Evolutionary conservation across 2,329 filamentous ascomycete species (phyloP).

Genomic region (Calonectria pseudoreteaudii): DNA sequence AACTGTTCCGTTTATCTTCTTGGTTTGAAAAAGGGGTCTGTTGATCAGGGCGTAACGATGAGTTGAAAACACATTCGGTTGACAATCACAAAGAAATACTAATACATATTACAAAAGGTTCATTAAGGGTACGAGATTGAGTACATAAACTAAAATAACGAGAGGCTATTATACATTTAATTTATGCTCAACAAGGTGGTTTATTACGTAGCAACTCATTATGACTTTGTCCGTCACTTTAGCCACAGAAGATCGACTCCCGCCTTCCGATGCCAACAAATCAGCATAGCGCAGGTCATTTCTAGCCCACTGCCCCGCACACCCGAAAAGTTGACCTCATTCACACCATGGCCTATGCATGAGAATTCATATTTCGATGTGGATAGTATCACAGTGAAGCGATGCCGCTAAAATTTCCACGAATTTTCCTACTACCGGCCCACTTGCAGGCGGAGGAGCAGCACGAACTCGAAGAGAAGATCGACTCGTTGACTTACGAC

Average conservation of each 20-base stretch:
- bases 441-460: constrained; percentile 75
- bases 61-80: no score
- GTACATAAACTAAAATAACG: no score
- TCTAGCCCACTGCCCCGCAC: neutral
- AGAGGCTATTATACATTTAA: neutral
- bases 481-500: constrained; percentile 77
- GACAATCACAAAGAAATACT: no score
- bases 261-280: neutral
- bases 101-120: no score
- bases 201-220: neutral
- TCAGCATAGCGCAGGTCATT: neutral
- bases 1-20: no score
- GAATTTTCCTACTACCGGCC: constrained; percentile 79
- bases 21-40: no score
- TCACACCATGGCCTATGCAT: neutral
- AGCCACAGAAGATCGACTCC: neutral
- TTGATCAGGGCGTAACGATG: no score
- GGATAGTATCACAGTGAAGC: neutral
- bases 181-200: neutral
- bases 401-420: constrained; percentile 59
- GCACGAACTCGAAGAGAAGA: constrained; percentile 71
- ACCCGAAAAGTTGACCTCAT: neutral
- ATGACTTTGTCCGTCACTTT: neutral
- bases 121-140: no score
- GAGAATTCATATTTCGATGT: neutral